These are phyloP conservation scores for Flaveria floridana DNA, from an alignment of 140 eudicot genomes.

Conservation along the genomic window DNA sequence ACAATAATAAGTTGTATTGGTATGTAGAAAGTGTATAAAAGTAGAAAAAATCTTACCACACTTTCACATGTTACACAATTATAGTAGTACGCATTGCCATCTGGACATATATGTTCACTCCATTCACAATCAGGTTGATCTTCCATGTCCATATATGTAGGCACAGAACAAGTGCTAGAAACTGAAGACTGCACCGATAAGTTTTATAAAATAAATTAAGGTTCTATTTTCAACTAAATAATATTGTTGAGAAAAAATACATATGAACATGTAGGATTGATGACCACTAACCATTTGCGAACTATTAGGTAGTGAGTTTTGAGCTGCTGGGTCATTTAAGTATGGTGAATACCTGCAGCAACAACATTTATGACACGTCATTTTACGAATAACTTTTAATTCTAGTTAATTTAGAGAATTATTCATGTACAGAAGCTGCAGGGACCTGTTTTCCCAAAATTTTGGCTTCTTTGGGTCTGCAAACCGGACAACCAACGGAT, in stretches of 20 bases:
- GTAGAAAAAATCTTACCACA: slow-evolving; percentile 49
- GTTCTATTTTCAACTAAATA: background rate
- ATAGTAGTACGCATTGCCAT: slow-evolving; percentile 72
- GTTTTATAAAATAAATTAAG: background rate
- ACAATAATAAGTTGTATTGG: background rate
- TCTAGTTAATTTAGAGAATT: slow-evolving; percentile 7
- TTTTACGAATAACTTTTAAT: slow-evolving; percentile 4
- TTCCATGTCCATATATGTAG: slow-evolving; percentile 33
- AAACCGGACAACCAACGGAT: slow-evolving; percentile 73
- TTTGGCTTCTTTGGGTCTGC: slow-evolving; percentile 92
- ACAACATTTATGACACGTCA: background rate
- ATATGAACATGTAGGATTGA: background rate
- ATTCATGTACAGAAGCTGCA: slow-evolving; percentile 9
- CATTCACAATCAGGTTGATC: slow-evolving; percentile 68
- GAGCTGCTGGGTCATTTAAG: slow-evolving; percentile 39
- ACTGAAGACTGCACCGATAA: slow-evolving; percentile 41
- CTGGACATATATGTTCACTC: slow-evolving; percentile 96
- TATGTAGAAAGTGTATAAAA: slow-evolving; percentile 9
- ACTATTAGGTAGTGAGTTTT: slow-evolving; percentile 33
- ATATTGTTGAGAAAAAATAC: background rate
- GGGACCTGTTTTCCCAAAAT: slow-evolving; percentile 62
- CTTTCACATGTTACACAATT: slow-evolving; percentile 88
- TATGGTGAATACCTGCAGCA: slow-evolving; percentile 49
- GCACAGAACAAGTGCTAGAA: slow-evolving; percentile 37
- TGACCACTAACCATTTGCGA: slow-evolving; percentile 38